Conservation (phyloP, 192 early-diverging fungal species). For the Chytriomyces sp. region DNA sequence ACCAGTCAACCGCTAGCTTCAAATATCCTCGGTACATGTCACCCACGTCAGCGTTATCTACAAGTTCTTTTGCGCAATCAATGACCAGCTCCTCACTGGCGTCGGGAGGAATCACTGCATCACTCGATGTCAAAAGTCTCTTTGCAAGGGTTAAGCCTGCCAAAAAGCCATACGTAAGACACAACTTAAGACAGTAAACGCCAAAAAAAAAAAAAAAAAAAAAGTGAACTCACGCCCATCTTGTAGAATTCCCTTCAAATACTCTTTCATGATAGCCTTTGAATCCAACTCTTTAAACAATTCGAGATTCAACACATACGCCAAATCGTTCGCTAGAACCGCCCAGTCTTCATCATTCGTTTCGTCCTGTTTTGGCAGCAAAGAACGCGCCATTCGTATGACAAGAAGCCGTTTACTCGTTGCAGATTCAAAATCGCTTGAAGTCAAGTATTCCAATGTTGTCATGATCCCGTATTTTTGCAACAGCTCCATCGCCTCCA, state of each 20-base stretch:
- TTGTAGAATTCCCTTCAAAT: constrained; percentile 20
- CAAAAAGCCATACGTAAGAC: not conserved
- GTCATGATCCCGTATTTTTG: constrained; percentile 62
- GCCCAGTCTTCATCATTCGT: constrained; percentile 72
- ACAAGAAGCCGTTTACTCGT: constrained; percentile 65
- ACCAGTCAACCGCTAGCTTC: constrained; percentile 79
- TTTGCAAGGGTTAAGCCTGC: constrained; percentile 40
- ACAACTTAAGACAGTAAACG: constrained; percentile 3
- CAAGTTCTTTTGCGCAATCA: constrained; percentile 73
- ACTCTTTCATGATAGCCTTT: constrained; percentile 17
- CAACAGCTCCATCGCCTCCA: constrained; percentile 66
- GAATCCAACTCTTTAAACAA: constrained; percentile 56
- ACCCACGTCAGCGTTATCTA: constrained; percentile 73
- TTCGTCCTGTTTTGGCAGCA: constrained; percentile 55
- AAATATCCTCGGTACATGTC: constrained; percentile 69
- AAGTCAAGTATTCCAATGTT: constrained; percentile 65
- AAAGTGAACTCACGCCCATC: constrained; percentile 25
- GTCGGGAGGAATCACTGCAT: constrained; percentile 43
- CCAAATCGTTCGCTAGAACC: constrained; percentile 67
- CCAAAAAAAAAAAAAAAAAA: not conserved
- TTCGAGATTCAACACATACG: constrained; percentile 55
- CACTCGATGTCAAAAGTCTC: constrained; percentile 51
- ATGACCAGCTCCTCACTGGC: constrained; percentile 67
- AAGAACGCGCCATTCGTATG: constrained; percentile 58
- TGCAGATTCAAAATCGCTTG: constrained; percentile 47